These are phyloP conservation scores for Microbotryomycetes sp. DNA, from an alignment of 1,284 basidiomycete species.

Conservation along the genomic window DNA sequence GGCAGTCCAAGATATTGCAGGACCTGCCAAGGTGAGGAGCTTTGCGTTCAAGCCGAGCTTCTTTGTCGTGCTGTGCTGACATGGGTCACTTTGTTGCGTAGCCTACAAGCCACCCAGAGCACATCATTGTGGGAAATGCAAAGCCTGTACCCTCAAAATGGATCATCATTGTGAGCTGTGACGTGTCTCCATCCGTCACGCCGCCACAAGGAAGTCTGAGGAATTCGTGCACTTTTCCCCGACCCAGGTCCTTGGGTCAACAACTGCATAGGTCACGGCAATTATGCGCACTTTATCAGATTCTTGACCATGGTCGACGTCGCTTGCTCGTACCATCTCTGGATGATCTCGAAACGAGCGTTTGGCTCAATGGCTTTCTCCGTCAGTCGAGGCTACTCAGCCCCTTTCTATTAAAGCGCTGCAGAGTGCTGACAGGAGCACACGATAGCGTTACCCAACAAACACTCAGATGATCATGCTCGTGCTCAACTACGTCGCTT, in stretches of 20 bases:
- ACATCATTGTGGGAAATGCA: constrained; percentile 84
- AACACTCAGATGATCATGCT: constrained; percentile 63
- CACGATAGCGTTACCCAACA: constrained; percentile 60
- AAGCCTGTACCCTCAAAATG: constrained; percentile 70
- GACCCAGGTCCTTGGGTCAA: constrained; percentile 67
- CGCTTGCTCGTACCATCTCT: constrained; percentile 73
- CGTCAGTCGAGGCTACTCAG: neutral
- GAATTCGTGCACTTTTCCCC: neutral
- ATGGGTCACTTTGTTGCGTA: constrained; percentile 22
- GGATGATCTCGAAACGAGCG: constrained; percentile 66
- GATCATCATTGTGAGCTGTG: constrained; percentile 79
- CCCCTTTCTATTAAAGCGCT: no score
- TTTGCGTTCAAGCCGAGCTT: neutral
- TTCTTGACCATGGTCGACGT: constrained; percentile 87
- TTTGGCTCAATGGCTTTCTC: constrained; percentile 27
- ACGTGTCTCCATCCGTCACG: constrained; percentile 42
- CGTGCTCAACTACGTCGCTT: constrained; percentile 77
- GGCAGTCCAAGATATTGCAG: constrained; percentile 74
- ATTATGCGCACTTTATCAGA: constrained; percentile 83
- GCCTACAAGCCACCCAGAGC: constrained; percentile 52
- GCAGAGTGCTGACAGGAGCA: no score
- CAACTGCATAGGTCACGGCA: constrained; percentile 66
- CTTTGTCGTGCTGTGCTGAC: neutral
- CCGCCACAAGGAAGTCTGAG: constrained; percentile 2
- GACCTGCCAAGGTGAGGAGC: constrained; percentile 48